Evolutionary conservation across 768 basidiomycete species (phyloP), one percentile per base, ranked within the genome.

Genomic region (Grammothele lineata): DNA sequence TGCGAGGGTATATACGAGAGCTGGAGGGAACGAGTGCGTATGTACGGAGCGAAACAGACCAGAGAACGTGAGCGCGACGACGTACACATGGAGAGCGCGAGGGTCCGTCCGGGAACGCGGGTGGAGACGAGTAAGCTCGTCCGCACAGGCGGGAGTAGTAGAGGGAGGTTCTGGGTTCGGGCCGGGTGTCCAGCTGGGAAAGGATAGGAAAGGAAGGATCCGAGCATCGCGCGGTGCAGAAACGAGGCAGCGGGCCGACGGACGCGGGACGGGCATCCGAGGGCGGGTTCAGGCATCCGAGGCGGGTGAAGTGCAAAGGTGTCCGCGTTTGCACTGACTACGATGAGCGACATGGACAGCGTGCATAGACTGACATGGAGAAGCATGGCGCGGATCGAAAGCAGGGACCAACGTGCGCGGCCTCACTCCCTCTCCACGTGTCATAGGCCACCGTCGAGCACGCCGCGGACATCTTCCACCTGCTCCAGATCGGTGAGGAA

Each of bases 401-500:
- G 37, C 35, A 19, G 35, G 17, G 35, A n/a, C 17, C 35, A n/a
- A 22, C 37, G 22, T 23, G 24, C 40, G 18, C 37, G 38, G 41
- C 40, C 48, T 41, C 40, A 48, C 48, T 45, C 49, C 47, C 37
- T 17, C 32, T 25, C 45, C 37, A 22, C 40, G 46, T 55, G 50
- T 51, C 41, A 62, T 55, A 62, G 54, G 23, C 61, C 61, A 27
- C 61, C 61, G n/a, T 63, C 58, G 36, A 63, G 58, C 19, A 63
- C 59, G 19, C 62, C 93, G 48, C 96, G 77, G 38, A 98, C 88
- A 66, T 99, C 96, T 47, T 85, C 85, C 26, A 93, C 92, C 21
- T 76, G 72, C 26, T 72, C 78, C 27, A 99, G 76, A 67, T 99
- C 96, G 27, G 88, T 71, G 53, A 99, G 77, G 78, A 99, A 98